phyloP scores from a whole-genome alignment of 495 filamentous ascomycete species.

The Podospora anserina region DNA sequence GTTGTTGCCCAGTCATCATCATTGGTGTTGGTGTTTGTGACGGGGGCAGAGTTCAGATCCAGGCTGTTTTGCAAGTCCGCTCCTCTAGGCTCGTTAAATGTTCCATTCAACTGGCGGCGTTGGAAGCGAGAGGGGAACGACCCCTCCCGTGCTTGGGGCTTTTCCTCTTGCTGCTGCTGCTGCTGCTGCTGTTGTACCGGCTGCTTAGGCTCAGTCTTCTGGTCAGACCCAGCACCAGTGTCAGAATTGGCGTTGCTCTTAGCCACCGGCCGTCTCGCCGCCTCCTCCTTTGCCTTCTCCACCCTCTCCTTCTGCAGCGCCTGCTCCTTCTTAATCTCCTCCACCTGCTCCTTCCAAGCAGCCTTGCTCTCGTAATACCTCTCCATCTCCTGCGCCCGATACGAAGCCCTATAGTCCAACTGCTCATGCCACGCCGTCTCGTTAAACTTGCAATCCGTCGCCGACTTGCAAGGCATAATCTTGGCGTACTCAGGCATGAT shows the following conservation, averaged over 20 bases:
- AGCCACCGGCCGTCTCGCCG: conserved; percentile 17
- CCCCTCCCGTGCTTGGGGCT: background rate
- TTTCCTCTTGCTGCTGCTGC: background rate
- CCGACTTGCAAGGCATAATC: conserved; percentile 64
- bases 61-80: conserved; percentile 6
- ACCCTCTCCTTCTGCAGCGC: conserved; percentile 11
- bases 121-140: background rate
- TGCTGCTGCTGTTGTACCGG: background rate
- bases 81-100: background rate
- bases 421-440: conserved; percentile 59
- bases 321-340: conserved; percentile 24
- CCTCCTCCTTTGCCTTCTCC: conserved; percentile 4
- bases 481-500: conserved; percentile 84
- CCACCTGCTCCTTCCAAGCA: conserved; percentile 33
- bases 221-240: conserved; percentile 7
- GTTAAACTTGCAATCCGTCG: conserved; percentile 70
- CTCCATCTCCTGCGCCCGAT: conserved; percentile 38
- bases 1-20: conserved; percentile 22
- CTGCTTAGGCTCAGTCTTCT: conserved; percentile 3
- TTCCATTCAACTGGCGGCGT: background rate
- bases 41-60: background rate
- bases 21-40: background rate
- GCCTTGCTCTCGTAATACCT: conserved; percentile 37
- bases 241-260: conserved; percentile 10
- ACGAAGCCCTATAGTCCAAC: conserved; percentile 49